Percentiles rank a stretch among this genome's conserved stretches.
phyloP scores from a whole-genome alignment of 768 basidiomycete species.

The Russula griseocarnosa region DNA sequence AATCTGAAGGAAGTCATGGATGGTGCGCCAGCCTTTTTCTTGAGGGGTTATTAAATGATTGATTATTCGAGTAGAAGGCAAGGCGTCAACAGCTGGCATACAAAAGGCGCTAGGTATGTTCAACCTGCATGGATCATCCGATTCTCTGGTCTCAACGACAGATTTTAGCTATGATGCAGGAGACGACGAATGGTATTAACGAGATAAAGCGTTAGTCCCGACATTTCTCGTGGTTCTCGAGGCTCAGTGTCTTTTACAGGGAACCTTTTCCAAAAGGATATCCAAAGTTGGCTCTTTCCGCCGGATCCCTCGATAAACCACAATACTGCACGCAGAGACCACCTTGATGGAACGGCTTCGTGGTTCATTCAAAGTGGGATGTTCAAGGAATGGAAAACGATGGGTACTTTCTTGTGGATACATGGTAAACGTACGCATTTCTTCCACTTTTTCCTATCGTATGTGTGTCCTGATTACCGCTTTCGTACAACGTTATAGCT shows the following conservation, averaged over 20 bases:
- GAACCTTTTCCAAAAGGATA: not conserved
- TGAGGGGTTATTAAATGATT: not conserved
- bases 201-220: not conserved
- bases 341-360: not conserved
- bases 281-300: not conserved
- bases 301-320: slow-evolving; percentile 8
- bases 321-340: not conserved
- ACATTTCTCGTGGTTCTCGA: too few species aligned
- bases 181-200: not conserved
- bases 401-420: not conserved
- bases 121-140: not conserved
- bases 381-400: not conserved
- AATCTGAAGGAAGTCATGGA: not conserved
- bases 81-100: not conserved
- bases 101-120: not conserved
- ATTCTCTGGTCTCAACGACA: too few species aligned
- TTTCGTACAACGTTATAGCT: not conserved
- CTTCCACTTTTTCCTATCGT: not conserved
- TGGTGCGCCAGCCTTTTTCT: not conserved
- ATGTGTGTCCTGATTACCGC: not conserved
- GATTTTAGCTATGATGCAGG: not conserved
- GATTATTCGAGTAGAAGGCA: not conserved
- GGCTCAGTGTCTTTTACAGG: not conserved
- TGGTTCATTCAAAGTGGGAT: not conserved
- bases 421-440: not conserved